Conservation (phyloP, 176 grass and related monocot species). For the Lolium perenne region DNA sequence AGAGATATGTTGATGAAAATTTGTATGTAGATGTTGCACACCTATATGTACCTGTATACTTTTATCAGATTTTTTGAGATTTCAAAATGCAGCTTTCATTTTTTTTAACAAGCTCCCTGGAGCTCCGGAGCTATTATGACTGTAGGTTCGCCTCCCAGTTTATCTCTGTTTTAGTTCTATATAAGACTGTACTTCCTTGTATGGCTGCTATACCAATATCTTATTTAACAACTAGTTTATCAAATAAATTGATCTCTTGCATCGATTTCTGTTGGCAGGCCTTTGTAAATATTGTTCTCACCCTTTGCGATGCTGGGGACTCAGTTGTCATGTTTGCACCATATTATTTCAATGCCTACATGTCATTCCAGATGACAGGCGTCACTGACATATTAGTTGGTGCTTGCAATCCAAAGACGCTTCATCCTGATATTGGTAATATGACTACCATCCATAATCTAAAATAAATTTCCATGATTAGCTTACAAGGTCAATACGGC, state of each 20-base stretch:
- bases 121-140: background rate
- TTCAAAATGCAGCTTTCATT: background rate
- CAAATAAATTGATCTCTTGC: slow-evolving; percentile 42
- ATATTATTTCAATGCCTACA: slow-evolving; percentile 97
- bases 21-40: background rate
- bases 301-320: slow-evolving; percentile 93
- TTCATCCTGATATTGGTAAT: slow-evolving; percentile 85
- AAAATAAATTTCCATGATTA: slow-evolving; percentile 20
- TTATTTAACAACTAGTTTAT: slow-evolving; percentile 36
- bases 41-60: background rate
- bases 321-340: slow-evolving; percentile 97
- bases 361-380: slow-evolving; percentile 99
- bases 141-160: background rate
- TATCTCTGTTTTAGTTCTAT: background rate
- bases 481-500: background rate
- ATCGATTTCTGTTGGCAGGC: slow-evolving; percentile 58
- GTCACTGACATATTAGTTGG: slow-evolving; percentile 90
- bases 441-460: slow-evolving; percentile 23
- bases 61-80: background rate
- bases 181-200: slow-evolving; percentile 2
- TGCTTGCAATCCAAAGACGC: slow-evolving; percentile 65
- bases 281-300: slow-evolving; percentile 95
- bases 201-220: slow-evolving; percentile 7
- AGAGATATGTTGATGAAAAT: background rate
- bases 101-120: background rate